Percentiles rank a stretch among this genome's conserved stretches.
These are phyloP conservation scores for Dothideomycetidae sp. DNA, from an alignment of 2,329 filamentous ascomycete species.

Conservation along the genomic window DNA sequence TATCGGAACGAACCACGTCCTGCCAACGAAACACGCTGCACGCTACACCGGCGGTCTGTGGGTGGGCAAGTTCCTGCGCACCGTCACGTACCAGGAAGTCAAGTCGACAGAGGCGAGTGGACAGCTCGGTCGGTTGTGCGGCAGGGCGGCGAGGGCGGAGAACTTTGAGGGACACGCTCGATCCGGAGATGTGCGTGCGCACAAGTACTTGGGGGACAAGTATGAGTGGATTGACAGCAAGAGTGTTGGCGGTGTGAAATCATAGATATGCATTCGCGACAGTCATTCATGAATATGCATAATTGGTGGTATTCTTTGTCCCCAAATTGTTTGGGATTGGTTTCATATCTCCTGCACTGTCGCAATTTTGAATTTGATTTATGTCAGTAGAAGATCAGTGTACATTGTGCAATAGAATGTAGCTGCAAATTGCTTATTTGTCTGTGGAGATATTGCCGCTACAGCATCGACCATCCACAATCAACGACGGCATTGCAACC, in stretches of 20 bases:
- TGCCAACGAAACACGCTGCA: slow-evolving; percentile 35
- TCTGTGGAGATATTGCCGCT: too few relatives aligned
- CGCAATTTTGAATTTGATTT: too few relatives aligned
- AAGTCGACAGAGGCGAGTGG: slow-evolving; percentile 30
- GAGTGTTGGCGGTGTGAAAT: too few relatives aligned
- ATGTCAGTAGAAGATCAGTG: too few relatives aligned
- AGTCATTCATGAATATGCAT: too few relatives aligned
- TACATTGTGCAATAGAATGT: too few relatives aligned
- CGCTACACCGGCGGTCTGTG: slow-evolving; percentile 40
- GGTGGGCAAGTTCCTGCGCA: slow-evolving; percentile 41
- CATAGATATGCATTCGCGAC: too few relatives aligned
- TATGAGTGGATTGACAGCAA: slow-evolving; percentile 28
- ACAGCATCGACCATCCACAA: background rate
- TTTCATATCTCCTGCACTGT: too few relatives aligned
- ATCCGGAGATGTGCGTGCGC: slow-evolving; percentile 36
- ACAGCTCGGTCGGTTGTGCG: slow-evolving; percentile 35
- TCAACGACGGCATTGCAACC: background rate
- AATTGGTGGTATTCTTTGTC: too few relatives aligned
- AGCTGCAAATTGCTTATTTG: too few relatives aligned
- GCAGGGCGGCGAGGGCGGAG: slow-evolving; percentile 35
- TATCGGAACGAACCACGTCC: slow-evolving; percentile 42
- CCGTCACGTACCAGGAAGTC: slow-evolving; percentile 41
- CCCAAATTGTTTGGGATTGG: too few relatives aligned
- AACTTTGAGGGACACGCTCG: slow-evolving; percentile 41
- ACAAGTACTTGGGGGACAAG: slow-evolving; percentile 29